Evolutionary conservation across 1,284 basidiomycete species (phyloP), one percentile per base, ranked within the genome.

Genomic region (Leucoagaricus sp.): DNA sequence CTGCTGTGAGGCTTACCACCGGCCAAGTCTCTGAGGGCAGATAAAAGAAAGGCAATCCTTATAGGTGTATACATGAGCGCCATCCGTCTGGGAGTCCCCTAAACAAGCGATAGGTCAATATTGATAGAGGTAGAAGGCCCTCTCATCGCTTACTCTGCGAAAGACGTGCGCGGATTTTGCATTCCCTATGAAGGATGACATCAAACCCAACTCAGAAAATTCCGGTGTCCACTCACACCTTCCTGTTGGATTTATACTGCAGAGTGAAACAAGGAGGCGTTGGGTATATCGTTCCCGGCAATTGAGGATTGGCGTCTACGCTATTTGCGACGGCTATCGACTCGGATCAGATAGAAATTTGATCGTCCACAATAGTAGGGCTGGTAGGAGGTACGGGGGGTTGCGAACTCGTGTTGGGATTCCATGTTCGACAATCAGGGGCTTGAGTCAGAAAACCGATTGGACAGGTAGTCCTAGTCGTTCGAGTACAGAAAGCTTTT

Each of bases 11-110:
- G 13, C n/a, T 17, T 55, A 55, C 53, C 53, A 55, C 42, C 26
- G 34, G 34, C 17, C 53, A 49, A 9, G 13, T 19, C 9, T 45
- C 41, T 0, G 36, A 6, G 1, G 36, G 53, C 23, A 40, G 49
- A 33, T 31, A 54, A 25, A 61, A 61, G 31, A 49, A 61, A 7
- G 60, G 60, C n/a, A 59, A 19, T 13, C 60, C 60, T n/a, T 61
- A 57, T 47, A 58, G 60, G n/a, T 54, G 50, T 9, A 61, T 49
- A 10, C 8, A 15, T 13, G 36, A 7, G 8, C 42, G 13, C 53
- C 46, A 49, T 1, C 46, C 36, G 15, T 9, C 17, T 9, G 53
- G 36, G 13, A 55, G 40, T 33, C 28, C 3, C 8, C 41, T 25
- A 25, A 21, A 10, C 19, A 15, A n/a, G 17, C 23, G 12, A 15